Evolutionary conservation across 768 basidiomycete genomes (phyloP).

Genomic region (Mycena maculata): DNA sequence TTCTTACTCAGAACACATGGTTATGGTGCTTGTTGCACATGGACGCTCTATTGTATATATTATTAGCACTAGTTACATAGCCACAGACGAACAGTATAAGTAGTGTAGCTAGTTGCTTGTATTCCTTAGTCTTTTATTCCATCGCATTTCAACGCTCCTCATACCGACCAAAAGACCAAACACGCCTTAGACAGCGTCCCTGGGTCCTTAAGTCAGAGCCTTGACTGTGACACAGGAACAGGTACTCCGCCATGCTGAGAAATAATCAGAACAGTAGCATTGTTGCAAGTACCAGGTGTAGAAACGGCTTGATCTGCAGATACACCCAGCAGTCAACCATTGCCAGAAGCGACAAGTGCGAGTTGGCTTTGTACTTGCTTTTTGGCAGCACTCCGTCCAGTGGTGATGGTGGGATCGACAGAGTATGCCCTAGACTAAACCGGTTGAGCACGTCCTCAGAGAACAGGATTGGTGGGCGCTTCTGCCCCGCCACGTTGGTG

Average conservation of each 20-base stretch:
- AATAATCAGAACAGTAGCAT: slow-evolving; percentile 96
- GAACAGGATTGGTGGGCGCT: slow-evolving; percentile 76
- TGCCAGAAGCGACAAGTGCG: slow-evolving; percentile 91
- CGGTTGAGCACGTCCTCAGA: slow-evolving; percentile 89
- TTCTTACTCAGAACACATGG: too few relatives aligned
- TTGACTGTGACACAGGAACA: too few relatives aligned
- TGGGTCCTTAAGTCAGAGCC: too few relatives aligned
- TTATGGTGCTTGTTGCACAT: too few relatives aligned
- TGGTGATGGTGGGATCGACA: slow-evolving; percentile 63
- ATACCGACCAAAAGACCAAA: too few relatives aligned
- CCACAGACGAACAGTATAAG: too few relatives aligned
- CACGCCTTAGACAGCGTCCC: too few relatives aligned
- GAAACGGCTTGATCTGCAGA: slow-evolving; percentile 86
- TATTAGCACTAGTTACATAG: too few relatives aligned
- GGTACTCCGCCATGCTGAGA: slow-evolving; percentile 74
- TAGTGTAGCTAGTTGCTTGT: too few relatives aligned
- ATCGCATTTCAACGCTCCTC: too few relatives aligned
- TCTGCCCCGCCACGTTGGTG: slow-evolving; percentile 42
- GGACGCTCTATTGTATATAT: too few relatives aligned
- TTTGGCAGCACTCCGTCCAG: not conserved
- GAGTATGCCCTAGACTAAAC: slow-evolving; percentile 79
- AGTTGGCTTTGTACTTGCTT: slow-evolving; percentile 70
- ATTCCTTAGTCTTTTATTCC: too few relatives aligned
- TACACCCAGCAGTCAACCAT: slow-evolving; percentile 99
- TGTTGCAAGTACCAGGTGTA: slow-evolving; percentile 91